Evolutionary conservation across 495 filamentous ascomycete genomes (phyloP), one percentile per base, ranked within the genome.

Genomic region (Pseudomonodictys pantanalensis): DNA sequence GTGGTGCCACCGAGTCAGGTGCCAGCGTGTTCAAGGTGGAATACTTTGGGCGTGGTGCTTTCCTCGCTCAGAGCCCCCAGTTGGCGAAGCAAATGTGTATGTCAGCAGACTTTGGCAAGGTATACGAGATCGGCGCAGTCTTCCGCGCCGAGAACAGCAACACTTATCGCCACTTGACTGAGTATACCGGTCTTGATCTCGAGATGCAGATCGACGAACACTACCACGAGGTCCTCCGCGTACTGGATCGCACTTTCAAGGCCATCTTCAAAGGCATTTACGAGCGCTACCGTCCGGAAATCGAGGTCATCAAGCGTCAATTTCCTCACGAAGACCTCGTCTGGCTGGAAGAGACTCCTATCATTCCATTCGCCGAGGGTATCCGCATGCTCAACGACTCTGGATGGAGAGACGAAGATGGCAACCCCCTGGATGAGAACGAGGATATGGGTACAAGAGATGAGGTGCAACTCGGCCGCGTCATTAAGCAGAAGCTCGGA

Each of bases 61-160:
- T 83, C 74, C 78, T 97, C 10, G 92, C 92, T 18, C 92, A 97
- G 75, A 92, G 88, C 58, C 93, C 93, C 11, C 93, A 98, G 73
- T 83, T 98, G 46, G 92, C 95, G 73, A 97, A 98, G 78, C 93
- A 98, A 67, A 90, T 95, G 79, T 86, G 90, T 70, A 95, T 98
- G 66, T 91, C 92, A 22, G 90, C 91, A 66, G 93, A 95, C 50
- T 83, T 93, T 72, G 84, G 92, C 70, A 86, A 84, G 55, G 92
- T 98, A 10, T 97, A 89, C 69, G 88, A 91, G 68, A 86, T 95
- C 54, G 90, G 89, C 0, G 88, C 90, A 3, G 92, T 97, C 8
- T 98, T 96, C 84, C 83, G 92, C 69, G 93, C 93, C 0, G 93
- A 97, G 77, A 96, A 97, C 73, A 92, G 87, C 53, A 96, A 96